Evolutionary conservation across 2,329 filamentous ascomycete genomes (phyloP).

Genomic region (Allantophomopsis cytisporea): DNA sequence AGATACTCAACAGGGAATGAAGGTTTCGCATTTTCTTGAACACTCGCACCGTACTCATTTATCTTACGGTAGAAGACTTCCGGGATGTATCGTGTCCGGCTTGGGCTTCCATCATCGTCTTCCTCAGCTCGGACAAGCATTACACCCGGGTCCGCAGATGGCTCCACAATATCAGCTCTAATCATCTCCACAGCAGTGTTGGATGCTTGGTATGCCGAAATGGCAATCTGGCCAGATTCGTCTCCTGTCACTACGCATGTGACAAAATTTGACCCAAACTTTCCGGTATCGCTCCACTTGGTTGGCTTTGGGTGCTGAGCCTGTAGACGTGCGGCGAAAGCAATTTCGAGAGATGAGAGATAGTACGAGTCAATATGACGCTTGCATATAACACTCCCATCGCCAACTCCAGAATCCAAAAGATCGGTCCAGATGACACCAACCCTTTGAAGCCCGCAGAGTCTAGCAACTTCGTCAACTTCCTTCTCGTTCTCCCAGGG

Average conservation of each 20-base stretch:
- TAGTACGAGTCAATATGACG: constrained; percentile 87
- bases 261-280: constrained; percentile 92
- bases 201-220: constrained; percentile 88
- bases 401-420: constrained; percentile 63
- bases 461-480: constrained; percentile 64
- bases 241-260: constrained; percentile 95
- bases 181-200: constrained; percentile 97
- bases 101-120: constrained; percentile 59
- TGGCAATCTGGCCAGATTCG: constrained; percentile 72
- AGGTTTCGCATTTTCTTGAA: constrained; percentile 94
- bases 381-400: constrained; percentile 87
- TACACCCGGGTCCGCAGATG: constrained; percentile 79
- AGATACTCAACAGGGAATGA: constrained; percentile 95
- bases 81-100: constrained; percentile 76
- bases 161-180: constrained; percentile 83
- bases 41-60: constrained; percentile 93
- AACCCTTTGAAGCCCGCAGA: constrained; percentile 78
- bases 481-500: constrained; percentile 78
- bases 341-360: constrained; percentile 82
- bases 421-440: constrained; percentile 95
- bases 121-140: constrained; percentile 94
- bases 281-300: constrained; percentile 93
- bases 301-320: constrained; percentile 78
- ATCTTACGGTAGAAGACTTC: constrained; percentile 93
- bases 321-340: constrained; percentile 78